Evolutionary conservation across 176 grass and related monocot genomes (phyloP).

Genomic region (Saccharum officinarum): DNA sequence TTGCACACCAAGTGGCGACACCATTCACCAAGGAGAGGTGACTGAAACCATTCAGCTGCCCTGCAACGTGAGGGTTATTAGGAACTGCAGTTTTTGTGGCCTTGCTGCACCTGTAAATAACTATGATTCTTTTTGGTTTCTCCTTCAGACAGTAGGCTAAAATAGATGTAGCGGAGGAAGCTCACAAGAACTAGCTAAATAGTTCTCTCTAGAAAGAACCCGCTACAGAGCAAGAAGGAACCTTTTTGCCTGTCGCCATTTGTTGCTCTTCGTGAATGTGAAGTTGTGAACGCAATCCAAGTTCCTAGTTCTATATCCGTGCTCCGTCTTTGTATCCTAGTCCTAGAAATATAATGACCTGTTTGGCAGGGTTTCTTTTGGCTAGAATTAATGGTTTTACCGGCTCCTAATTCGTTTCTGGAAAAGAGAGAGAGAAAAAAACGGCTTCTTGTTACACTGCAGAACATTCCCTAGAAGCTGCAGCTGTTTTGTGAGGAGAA

Average conservation of each 20-base stretch:
- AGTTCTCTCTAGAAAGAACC: background rate
- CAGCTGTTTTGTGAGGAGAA: background rate
- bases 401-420: background rate
- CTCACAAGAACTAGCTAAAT: conserved; percentile 38
- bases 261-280: conserved; percentile 14
- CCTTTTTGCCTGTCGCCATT: conserved; percentile 39
- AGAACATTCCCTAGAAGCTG: background rate
- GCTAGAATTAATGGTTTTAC: background rate
- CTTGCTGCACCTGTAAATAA: conserved; percentile 46
- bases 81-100: conserved; percentile 42
- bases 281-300: conserved; percentile 5
- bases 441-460: background rate
- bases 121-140: conserved; percentile 28
- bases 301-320: background rate
- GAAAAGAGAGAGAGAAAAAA: background rate
- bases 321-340: background rate
- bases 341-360: background rate
- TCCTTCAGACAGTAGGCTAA: conserved; percentile 16
- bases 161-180: conserved; percentile 46
- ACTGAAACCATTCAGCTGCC: conserved; percentile 16
- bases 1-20: conserved; percentile 12
- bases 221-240: conserved; percentile 32
- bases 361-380: background rate
- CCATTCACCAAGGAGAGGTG: conserved; percentile 29
- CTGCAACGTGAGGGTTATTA: conserved; percentile 28